Base-by-base conservation (phyloP, 2,329 filamentous ascomycete species). In the Xylariaceae sp. region DNA sequence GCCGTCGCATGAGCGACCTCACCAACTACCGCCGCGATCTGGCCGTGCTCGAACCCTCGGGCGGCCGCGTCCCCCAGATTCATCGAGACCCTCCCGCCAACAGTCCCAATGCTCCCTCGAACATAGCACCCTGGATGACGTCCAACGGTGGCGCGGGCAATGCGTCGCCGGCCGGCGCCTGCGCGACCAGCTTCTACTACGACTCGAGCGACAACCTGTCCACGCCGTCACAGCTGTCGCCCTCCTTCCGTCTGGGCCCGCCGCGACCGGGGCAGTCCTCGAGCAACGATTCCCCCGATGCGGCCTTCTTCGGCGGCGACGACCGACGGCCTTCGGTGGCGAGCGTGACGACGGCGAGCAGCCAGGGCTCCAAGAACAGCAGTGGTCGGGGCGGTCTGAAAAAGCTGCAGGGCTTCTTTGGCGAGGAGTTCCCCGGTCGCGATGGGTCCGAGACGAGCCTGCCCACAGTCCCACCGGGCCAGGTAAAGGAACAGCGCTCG, bases 391-490 rank as follows among this genome's bases (percentile, higher is more conserved):
- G 80, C 47, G 77, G 83, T 32, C 73, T 82, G 37, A 88, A 89
- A 60, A 92, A 90, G 61, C 68, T 94, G 43, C 85, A 92, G 54
- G 85, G 83, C 26, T 90, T 95, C 56, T 94, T 95, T 61, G 89
- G 90, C 29, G 90, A 95, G 50, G 89, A 94, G 53, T 87, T 84
- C 57, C 77, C 78, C 38, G 76, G 74, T 23, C 70, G 74, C 45
- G 82, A 89, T 54, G 80, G 80, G 44, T 88, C 83, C 33, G 85
- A 93, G 38, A 72, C 75, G 47, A 80, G 76, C 60, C 59, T 84
- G 49, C 64, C 69, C 42, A 63, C 61, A 57, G 44, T 50, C 56
- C 38, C 56, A 54, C 59, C 59, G 37, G 67, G 67, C 47, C n/a
- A n/a, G n/a, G n/a, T n/a, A n/a, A 78, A 77, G 57, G 76, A 82